phyloP scores from a whole-genome alignment of 2,329 filamentous ascomycete species.

The Aureobasidium sp. region DNA sequence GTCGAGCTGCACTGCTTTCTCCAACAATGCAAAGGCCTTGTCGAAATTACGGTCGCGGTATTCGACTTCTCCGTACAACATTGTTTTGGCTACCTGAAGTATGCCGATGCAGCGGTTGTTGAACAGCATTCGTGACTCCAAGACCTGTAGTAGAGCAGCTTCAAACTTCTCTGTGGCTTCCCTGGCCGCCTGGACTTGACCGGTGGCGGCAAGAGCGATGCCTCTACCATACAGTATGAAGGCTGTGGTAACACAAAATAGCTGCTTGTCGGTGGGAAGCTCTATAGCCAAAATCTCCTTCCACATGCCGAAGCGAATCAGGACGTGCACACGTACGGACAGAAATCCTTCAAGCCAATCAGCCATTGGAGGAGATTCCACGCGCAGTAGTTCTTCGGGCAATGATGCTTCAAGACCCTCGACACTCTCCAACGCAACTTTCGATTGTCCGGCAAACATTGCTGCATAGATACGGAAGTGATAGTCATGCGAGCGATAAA shows the following conservation, averaged over 20 bases:
- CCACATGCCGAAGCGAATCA: slow-evolving; percentile 70
- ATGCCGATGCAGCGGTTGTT: slow-evolving; percentile 61
- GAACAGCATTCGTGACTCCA: slow-evolving; percentile 56
- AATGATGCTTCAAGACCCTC: slow-evolving; percentile 54
- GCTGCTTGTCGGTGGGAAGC: slow-evolving; percentile 49
- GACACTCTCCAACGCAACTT: slow-evolving; percentile 56
- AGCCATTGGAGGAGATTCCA: slow-evolving; percentile 57
- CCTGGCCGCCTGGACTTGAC: slow-evolving; percentile 48
- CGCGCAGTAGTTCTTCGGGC: slow-evolving; percentile 55
- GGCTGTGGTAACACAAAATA: slow-evolving; percentile 66
- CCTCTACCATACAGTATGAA: slow-evolving; percentile 62
- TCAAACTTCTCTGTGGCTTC: slow-evolving; percentile 42
- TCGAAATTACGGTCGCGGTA: slow-evolving; percentile 58
- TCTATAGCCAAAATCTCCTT: slow-evolving; percentile 52
- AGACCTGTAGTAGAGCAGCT: slow-evolving; percentile 47
- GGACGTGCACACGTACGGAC: slow-evolving; percentile 59
- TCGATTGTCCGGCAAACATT: slow-evolving; percentile 65
- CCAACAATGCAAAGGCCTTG: slow-evolving; percentile 51
- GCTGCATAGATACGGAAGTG: slow-evolving; percentile 71
- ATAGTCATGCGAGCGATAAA: slow-evolving; percentile 68
- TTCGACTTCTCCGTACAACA: slow-evolving; percentile 67
- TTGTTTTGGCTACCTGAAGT: slow-evolving; percentile 51
- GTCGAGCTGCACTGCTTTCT: slow-evolving; percentile 50
- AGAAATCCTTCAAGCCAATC: slow-evolving; percentile 71
- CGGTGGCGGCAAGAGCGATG: slow-evolving; percentile 56